Evolutionary conservation across 345 rosid species (phyloP).

Genomic region (Fremontodendron californicum): DNA sequence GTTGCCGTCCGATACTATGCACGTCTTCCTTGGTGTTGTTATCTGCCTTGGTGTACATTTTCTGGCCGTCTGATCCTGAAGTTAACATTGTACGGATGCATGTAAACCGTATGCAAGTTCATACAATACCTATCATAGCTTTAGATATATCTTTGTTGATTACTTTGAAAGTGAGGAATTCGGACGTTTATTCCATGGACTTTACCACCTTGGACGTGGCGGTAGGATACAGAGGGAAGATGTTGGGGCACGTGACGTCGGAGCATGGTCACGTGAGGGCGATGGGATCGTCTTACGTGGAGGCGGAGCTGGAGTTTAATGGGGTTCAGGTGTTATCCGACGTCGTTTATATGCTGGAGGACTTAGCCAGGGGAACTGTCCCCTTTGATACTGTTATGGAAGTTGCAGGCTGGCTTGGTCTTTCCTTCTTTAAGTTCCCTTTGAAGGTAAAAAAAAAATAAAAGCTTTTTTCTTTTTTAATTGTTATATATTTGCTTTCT

Average conservation of each 20-base stretch:
- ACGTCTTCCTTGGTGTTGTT: slow-evolving; percentile 33
- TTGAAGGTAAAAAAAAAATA: slow-evolving; percentile 47
- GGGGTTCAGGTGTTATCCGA: slow-evolving; percentile 58
- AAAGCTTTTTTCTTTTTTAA: no score
- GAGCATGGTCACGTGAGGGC: slow-evolving; percentile 59
- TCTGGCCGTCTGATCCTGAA: slow-evolving; percentile 80
- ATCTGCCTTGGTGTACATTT: slow-evolving; percentile 32
- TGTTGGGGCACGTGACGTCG: slow-evolving; percentile 66
- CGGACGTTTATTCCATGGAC: slow-evolving; percentile 68
- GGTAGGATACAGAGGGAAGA: slow-evolving; percentile 59
- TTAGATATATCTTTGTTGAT: slow-evolving; percentile 54
- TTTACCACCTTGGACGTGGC: slow-evolving; percentile 50
- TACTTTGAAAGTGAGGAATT: slow-evolving; percentile 55
- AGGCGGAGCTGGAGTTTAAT: slow-evolving; percentile 57
- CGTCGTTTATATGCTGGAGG: slow-evolving; percentile 48
- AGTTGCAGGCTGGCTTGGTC: slow-evolving; percentile 55
- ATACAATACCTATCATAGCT: slow-evolving; percentile 37
- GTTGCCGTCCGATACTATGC: slow-evolving; percentile 31
- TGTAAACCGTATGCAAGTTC: slow-evolving; percentile 46
- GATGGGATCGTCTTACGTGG: slow-evolving; percentile 51
- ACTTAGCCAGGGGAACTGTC: slow-evolving; percentile 43
- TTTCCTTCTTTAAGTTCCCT: slow-evolving; percentile 51
- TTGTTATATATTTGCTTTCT: not conserved
- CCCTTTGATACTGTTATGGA: slow-evolving; percentile 58
- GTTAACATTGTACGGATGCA: slow-evolving; percentile 50